phyloP scores from a whole-genome alignment of 2,329 filamentous ascomycete species.

The Exophiala viscosa region DNA sequence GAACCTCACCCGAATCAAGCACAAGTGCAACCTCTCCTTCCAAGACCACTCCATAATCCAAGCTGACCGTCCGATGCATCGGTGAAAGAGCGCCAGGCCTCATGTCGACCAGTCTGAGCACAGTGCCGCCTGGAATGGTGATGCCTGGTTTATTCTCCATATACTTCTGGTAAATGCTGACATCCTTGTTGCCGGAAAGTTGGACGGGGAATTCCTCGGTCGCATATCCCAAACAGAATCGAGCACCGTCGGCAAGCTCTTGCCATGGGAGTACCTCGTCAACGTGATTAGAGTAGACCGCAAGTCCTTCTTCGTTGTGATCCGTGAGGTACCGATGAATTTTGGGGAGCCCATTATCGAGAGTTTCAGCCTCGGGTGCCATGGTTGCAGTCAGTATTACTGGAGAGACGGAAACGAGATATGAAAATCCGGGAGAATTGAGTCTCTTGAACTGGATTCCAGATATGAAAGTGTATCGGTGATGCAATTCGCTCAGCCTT shows the following conservation, averaged over 20 bases:
- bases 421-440: no score
- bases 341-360: constrained; percentile 10
- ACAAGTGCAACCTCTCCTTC: constrained; percentile 52
- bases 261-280: constrained; percentile 1
- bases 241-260: background rate
- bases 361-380: background rate
- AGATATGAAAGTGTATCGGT: no score
- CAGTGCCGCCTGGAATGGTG: constrained; percentile 19
- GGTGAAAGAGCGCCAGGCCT: constrained; percentile 39
- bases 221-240: constrained; percentile 14
- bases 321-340: constrained; percentile 15
- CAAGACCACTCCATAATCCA: constrained; percentile 54
- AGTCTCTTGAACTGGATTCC: no score
- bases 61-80: constrained; percentile 53
- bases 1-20: constrained; percentile 49
- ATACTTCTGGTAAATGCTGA: constrained; percentile 12
- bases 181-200: constrained; percentile 11
- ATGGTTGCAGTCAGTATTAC: no score
- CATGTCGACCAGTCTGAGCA: constrained; percentile 41
- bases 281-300: constrained; percentile 4
- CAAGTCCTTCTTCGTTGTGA: constrained; percentile 14
- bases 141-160: constrained; percentile 17
- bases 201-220: constrained; percentile 12
- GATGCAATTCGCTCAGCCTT: no score
- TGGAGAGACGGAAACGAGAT: background rate